Base-by-base conservation (phyloP, 108 stramenopile species). In the Schizochytrium sp. region DNA sequence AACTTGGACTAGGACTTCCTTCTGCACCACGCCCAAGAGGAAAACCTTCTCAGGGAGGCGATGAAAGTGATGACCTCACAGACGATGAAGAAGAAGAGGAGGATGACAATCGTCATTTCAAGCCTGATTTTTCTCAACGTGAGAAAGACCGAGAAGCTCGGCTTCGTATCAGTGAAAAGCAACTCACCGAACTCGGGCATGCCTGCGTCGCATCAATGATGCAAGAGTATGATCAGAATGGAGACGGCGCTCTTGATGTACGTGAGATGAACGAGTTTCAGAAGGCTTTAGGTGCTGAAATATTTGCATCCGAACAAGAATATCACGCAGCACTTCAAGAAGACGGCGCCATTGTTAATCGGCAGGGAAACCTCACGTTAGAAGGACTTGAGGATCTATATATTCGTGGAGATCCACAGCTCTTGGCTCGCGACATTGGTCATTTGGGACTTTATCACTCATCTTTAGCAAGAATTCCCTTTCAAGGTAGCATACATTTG, bases 261-360 rank as follows among this genome's bases (percentile, higher is more conserved):
- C 28, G 55, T 8, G 76, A 83, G 28, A 83, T 83, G 76, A 83
- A 83, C 47, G 76, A 7, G 5, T n/a, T 83, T n/a, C 76, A 55
- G 15, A 17, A 50, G 19, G 50, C 50, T 17, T 53, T 83, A 10
- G 76, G 40, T 0, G 3, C 38, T 28, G 15, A n/a, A n/a, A 47
- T 55, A 53, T 83, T 83, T 83, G 1, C 10, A 10, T 40, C 76
- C 8, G 47, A 17, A 5, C 50, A 83, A 83, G 53, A 55, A 10
- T 55, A 55, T 2, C 28, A n/a, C 28, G 10, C 53, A 5, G 76
- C 76, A 10, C 28, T 83, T 46, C 50, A 49, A 10, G 76, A 83
- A 53, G 76, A 83, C 76, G 76, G 76, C 12, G 53, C n/a, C 28
- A 10, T 55, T 0, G 50, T 83, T 47, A 28, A 83, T 28, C 50